Percentiles rank a stretch among this genome's conserved stretches.
phyloP scores from a whole-genome alignment of 2,329 filamentous ascomycete species.

The Penicillium sclerotiorum region DNA sequence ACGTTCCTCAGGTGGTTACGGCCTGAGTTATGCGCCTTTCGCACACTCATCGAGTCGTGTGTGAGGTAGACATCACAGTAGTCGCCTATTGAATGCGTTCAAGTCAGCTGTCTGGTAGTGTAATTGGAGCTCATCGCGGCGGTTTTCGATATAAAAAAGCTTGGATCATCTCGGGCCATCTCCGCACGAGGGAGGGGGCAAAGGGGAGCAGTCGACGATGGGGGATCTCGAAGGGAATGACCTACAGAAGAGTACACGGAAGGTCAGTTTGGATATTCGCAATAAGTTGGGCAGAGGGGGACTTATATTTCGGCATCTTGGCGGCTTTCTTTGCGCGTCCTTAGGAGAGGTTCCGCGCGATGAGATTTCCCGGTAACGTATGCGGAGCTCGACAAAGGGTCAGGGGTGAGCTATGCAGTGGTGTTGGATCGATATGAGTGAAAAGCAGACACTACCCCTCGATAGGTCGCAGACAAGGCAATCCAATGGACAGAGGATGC shows the following conservation, averaged over 20 bases:
- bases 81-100: conserved; percentile 60
- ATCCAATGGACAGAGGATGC: not conserved
- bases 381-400: not conserved
- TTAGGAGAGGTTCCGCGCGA: conserved; percentile 20
- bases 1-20: conserved; percentile 97
- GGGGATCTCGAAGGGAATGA: conserved; percentile 13
- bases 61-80: conserved; percentile 99
- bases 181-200: not conserved
- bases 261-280: conserved; percentile 39
- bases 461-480: not conserved
- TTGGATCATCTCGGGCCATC: not conserved
- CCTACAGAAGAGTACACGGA: conserved; percentile 69
- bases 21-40: conserved; percentile 96
- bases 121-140: not conserved
- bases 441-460: not conserved
- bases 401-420: too few species aligned
- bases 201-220: not conserved
- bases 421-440: not conserved
- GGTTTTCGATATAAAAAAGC: conserved; percentile 1
- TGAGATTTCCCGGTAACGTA: conserved; percentile 23
- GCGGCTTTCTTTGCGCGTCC: conserved; percentile 21
- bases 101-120: conserved; percentile 11
- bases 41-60: conserved; percentile 99
- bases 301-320: conserved; percentile 89
- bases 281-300: conserved; percentile 7